Conservation (phyloP, 495 filamentous ascomycete genomes). For the Aspergillus cavernicola region DNA sequence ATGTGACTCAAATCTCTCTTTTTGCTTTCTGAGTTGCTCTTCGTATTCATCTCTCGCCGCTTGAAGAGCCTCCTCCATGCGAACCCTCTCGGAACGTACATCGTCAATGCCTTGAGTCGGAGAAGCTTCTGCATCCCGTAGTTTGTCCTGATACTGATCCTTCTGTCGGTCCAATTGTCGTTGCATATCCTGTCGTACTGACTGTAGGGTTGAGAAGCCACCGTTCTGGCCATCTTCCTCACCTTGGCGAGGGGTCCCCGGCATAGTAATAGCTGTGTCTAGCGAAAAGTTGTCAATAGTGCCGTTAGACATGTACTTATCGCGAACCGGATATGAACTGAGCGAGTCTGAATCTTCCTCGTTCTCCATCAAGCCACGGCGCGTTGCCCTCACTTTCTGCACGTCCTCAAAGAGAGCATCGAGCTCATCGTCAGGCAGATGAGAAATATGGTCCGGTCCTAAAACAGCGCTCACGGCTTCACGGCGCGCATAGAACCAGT, state of each 20-base stretch:
- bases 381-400: conserved; percentile 76
- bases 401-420: conserved; percentile 95
- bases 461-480: conserved; percentile 89
- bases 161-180: conserved; percentile 81
- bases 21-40: conserved; percentile 68
- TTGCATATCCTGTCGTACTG: conserved; percentile 85
- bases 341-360: conserved; percentile 90
- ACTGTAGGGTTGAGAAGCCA: conserved; percentile 62
- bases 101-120: conserved; percentile 78
- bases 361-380: conserved; percentile 66
- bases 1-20: conserved; percentile 70
- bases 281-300: conserved; percentile 96
- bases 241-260: conserved; percentile 80
- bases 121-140: conserved; percentile 70
- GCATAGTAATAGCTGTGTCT: conserved; percentile 90
- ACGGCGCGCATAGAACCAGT: conserved; percentile 92
- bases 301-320: conserved; percentile 95
- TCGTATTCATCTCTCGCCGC: conserved; percentile 84
- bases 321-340: conserved; percentile 79
- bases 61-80: conserved; percentile 80
- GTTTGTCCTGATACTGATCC: conserved; percentile 70
- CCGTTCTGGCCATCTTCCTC: conserved; percentile 56
- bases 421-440: conserved; percentile 88
- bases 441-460: conserved; percentile 84
- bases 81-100: conserved; percentile 74